phyloP scores from a whole-genome alignment of 306 rosid species.

The Morella rubra region DNA sequence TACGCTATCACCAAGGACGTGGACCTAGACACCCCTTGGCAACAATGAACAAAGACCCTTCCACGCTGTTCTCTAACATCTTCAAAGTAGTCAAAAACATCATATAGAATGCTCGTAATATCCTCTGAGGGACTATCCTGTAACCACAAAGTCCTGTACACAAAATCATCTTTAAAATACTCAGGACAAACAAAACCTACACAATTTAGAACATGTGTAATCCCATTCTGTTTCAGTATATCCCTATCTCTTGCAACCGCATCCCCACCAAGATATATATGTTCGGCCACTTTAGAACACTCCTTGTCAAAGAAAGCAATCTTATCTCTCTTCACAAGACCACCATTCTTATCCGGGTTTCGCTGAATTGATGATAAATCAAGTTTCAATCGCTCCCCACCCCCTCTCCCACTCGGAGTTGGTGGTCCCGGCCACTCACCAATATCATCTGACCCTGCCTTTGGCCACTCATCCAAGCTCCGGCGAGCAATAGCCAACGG shows the following conservation, averaged over 20 bases:
- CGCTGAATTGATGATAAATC: slow-evolving; percentile 90
- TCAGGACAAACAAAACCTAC: slow-evolving; percentile 98
- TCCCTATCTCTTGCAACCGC: slow-evolving; percentile 96
- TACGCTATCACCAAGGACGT: slow-evolving; percentile 97
- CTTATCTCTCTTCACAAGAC: slow-evolving; percentile 95
- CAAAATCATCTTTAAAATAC: slow-evolving; percentile 81
- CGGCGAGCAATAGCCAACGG: slow-evolving; percentile 90
- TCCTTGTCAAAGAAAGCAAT: slow-evolving; percentile 96
- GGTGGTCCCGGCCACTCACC: slow-evolving; percentile 99
- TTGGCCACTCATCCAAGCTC: slow-evolving; percentile 99
- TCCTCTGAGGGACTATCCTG: slow-evolving; percentile 98
- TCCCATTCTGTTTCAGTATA: slow-evolving; percentile 81
- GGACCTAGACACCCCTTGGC: slow-evolving; percentile 98
- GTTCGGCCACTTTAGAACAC: slow-evolving; percentile 94
- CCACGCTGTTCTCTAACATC: slow-evolving; percentile 92
- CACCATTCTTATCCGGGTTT: slow-evolving; percentile 72
- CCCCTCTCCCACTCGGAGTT: slow-evolving; percentile 79
- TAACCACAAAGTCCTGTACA: slow-evolving; percentile 93
- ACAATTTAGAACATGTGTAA: slow-evolving; percentile 91
- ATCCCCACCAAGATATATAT: slow-evolving; percentile 95
- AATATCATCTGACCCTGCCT: slow-evolving; percentile 87
- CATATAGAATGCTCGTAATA: slow-evolving; percentile 89
- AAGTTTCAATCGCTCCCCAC: slow-evolving; percentile 92
- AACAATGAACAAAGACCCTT: slow-evolving; percentile 96
- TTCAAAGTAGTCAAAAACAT: slow-evolving; percentile 97